Evolutionary conservation across 495 filamentous ascomycete species (phyloP).

Genomic region (Xylaria venustula): DNA sequence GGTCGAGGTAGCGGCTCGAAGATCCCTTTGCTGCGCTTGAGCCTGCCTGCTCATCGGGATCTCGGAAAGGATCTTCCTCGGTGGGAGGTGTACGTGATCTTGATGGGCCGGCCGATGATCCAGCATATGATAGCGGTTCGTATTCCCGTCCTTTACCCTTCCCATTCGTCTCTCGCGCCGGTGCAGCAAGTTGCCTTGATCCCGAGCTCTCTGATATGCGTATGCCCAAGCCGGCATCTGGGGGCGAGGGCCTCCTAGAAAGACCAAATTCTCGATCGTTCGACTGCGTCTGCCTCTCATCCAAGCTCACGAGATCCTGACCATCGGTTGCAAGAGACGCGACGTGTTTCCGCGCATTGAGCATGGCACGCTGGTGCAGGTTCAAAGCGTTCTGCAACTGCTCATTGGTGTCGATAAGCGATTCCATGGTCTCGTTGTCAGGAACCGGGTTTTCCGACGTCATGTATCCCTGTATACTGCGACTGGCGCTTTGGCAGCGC

Average conservation of each 20-base stretch:
- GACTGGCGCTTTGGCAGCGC: slow-evolving; percentile 75
- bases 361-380: slow-evolving; percentile 76
- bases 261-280: slow-evolving; percentile 18
- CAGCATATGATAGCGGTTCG: slow-evolving; percentile 16
- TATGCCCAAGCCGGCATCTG: slow-evolving; percentile 10
- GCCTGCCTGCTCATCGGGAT: slow-evolving; percentile 34
- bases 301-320: slow-evolving; percentile 19
- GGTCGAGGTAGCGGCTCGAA: slow-evolving; percentile 20
- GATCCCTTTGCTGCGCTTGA: slow-evolving; percentile 22
- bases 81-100: slow-evolving; percentile 32
- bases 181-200: slow-evolving; percentile 12
- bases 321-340: slow-evolving; percentile 17
- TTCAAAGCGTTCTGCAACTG: slow-evolving; percentile 73
- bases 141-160: slow-evolving; percentile 42
- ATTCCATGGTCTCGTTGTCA: slow-evolving; percentile 90
- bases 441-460: slow-evolving; percentile 70
- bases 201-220: not conserved
- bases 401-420: slow-evolving; percentile 92
- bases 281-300: slow-evolving; percentile 25
- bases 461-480: slow-evolving; percentile 82
- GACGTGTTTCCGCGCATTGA: slow-evolving; percentile 63
- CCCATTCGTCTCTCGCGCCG: slow-evolving; percentile 32
- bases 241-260: slow-evolving; percentile 7
- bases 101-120: slow-evolving; percentile 34
- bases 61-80: slow-evolving; percentile 49